A percentile compares a stretch with the other conserved stretches of the same genome.
Conservation (phyloP, 2,329 filamentous ascomycete genomes). For the Colletotrichum gloeosporioides region DNA sequence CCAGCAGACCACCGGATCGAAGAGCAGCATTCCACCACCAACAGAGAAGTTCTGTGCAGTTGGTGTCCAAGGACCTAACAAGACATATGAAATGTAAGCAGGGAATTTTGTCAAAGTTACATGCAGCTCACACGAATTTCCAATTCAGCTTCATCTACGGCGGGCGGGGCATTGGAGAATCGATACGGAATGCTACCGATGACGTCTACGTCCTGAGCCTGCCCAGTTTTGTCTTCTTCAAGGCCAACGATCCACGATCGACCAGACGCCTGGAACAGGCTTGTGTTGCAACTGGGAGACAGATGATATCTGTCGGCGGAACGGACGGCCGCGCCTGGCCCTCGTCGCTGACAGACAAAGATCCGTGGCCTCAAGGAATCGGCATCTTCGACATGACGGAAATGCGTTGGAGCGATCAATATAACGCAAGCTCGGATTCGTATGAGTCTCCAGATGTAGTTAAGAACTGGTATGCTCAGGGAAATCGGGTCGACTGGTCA, state of each 20-base stretch:
- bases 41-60: conserved; percentile 38
- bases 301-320: conserved; percentile 46
- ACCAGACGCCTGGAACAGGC: conserved; percentile 34
- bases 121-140: not conserved
- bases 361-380: conserved; percentile 40
- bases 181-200: conserved; percentile 25
- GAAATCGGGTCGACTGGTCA: not conserved
- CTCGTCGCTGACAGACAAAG: conserved; percentile 19
- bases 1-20: conserved; percentile 31
- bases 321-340: not conserved
- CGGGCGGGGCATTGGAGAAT: conserved; percentile 27
- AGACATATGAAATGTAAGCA: conserved; percentile 40
- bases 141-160: conserved; percentile 40
- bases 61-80: conserved; percentile 34
- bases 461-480: not conserved
- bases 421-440: not conserved
- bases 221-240: conserved; percentile 42
- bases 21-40: conserved; percentile 30
- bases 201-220: conserved; percentile 42
- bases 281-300: conserved; percentile 39
- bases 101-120: not conserved
- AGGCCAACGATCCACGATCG: conserved; percentile 25
- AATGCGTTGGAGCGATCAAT: conserved; percentile 32
- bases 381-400: conserved; percentile 45
- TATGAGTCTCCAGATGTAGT: not conserved